Percentiles rank a stretch among this genome's conserved stretches.
These are phyloP conservation scores for Acrodontium crateriforme DNA, from an alignment of 2,329 filamentous ascomycete genomes.

Conservation along the genomic window DNA sequence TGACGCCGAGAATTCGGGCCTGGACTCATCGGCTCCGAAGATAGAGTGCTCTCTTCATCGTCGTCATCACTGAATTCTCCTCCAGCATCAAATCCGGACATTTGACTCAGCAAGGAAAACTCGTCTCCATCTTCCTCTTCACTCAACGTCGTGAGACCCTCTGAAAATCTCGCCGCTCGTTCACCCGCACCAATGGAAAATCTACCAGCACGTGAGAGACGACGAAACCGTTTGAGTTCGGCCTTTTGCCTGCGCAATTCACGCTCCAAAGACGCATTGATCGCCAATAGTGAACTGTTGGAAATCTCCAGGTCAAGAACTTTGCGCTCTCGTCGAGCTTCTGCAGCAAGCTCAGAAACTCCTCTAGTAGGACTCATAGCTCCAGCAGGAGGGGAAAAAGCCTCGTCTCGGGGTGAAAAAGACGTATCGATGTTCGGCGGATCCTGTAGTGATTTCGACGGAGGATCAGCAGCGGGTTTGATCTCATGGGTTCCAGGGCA, in stretches of 20 bases:
- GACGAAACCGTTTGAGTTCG: slow-evolving; percentile 71
- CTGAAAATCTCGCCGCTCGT: slow-evolving; percentile 24
- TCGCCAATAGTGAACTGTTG: slow-evolving; percentile 86
- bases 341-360: slow-evolving; percentile 66
- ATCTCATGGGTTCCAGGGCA: slow-evolving; percentile 12
- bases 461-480: slow-evolving; percentile 4
- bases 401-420: slow-evolving; percentile 6
- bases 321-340: slow-evolving; percentile 81
- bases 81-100: slow-evolving; percentile 6
- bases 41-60: slow-evolving; percentile 19
- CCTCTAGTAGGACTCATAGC: slow-evolving; percentile 29
- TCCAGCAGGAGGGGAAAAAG: slow-evolving; percentile 8
- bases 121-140: slow-evolving; percentile 24
- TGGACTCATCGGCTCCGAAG: slow-evolving; percentile 16
- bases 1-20: slow-evolving; percentile 28
- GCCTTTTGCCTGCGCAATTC: slow-evolving; percentile 83
- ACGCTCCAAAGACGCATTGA: slow-evolving; percentile 83
- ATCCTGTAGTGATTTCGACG: slow-evolving; percentile 8
- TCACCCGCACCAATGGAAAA: slow-evolving; percentile 42
- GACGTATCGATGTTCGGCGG: slow-evolving; percentile 17
- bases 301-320: slow-evolving; percentile 93
- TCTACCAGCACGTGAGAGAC: slow-evolving; percentile 69
- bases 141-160: slow-evolving; percentile 17
- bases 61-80: slow-evolving; percentile 17
- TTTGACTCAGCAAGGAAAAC: slow-evolving; percentile 15